Percentiles rank a stretch among this genome's conserved stretches.
phyloP scores from a whole-genome alignment of 768 basidiomycete genomes.

The Termitomyces eurrhizus region DNA sequence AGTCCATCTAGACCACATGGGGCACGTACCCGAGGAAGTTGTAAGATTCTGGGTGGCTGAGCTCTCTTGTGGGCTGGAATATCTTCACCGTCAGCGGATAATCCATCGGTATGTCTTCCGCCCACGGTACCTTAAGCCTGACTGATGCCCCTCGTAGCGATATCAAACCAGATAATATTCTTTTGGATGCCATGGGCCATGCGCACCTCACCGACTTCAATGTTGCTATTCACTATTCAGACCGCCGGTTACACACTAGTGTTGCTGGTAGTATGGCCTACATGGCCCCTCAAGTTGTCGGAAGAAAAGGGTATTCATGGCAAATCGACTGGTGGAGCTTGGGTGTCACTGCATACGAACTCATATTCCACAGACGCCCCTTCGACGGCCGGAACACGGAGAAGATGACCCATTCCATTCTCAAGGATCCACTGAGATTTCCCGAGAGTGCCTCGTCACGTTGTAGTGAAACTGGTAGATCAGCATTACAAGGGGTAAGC shows the following conservation, averaged over 20 bases:
- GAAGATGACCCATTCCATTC: constrained; percentile 83
- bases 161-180: constrained; percentile 95
- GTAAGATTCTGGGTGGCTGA: constrained; percentile 91
- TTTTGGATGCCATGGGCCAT: constrained; percentile 90
- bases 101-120: constrained; percentile 75
- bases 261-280: constrained; percentile 99
- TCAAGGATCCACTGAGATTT: constrained; percentile 74
- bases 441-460: constrained; percentile 62
- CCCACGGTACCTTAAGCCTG: constrained; percentile 3
- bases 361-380: constrained; percentile 78
- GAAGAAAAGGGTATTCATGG: constrained; percentile 89
- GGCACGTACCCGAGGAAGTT: constrained; percentile 59
- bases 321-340: constrained; percentile 96
- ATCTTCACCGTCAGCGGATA: constrained; percentile 88
- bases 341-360: constrained; percentile 85
- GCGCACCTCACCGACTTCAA: constrained; percentile 99
- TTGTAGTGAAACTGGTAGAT: constrained; percentile 63
- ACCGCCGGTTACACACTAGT: constrained; percentile 81
- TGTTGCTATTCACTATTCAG: constrained; percentile 96
- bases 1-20: constrained; percentile 85
- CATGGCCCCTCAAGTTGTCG: constrained; percentile 98
- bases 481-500: constrained; percentile 65
- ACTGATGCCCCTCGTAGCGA: constrained; percentile 50
- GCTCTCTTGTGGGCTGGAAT: constrained; percentile 77
- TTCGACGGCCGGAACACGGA: constrained; percentile 90